Evolutionary conservation across 495 filamentous ascomycete genomes (phyloP).

Genomic region (Letharia columbiana): DNA sequence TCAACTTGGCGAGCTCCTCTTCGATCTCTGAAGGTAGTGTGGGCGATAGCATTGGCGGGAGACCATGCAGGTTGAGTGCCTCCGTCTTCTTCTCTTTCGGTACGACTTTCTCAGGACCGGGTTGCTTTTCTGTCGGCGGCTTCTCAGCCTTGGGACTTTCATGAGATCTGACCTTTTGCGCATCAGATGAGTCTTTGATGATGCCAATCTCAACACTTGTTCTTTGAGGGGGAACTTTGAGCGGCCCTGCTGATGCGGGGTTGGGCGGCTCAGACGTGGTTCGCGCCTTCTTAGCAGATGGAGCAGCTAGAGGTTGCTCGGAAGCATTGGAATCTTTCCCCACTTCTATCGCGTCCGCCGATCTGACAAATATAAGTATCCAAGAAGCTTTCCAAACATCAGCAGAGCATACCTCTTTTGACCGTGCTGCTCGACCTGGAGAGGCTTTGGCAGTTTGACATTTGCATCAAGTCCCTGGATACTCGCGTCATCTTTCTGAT

Average conservation of each 20-base stretch:
- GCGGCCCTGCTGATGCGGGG: not conserved
- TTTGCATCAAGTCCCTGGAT: slow-evolving; percentile 24
- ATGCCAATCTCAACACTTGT: not conserved
- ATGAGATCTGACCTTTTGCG: not conserved
- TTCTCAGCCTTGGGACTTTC: not conserved
- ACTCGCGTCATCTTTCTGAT: slow-evolving; percentile 18
- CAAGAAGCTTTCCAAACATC: slow-evolving; percentile 15
- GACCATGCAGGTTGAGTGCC: slow-evolving; percentile 19
- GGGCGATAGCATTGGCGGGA: slow-evolving; percentile 38
- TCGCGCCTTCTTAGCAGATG: slow-evolving; percentile 22
- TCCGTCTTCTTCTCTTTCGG: slow-evolving; percentile 28
- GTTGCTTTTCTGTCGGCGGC: slow-evolving; percentile 25
- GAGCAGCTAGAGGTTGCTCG: slow-evolving; percentile 31
- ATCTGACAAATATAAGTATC: slow-evolving; percentile 21
- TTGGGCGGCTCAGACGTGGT: slow-evolving; percentile 20
- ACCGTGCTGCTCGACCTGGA: slow-evolving; percentile 20
- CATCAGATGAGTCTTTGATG: not conserved
- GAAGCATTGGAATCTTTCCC: slow-evolving; percentile 26
- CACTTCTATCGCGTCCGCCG: slow-evolving; percentile 20
- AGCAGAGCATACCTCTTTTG: slow-evolving; percentile 25
- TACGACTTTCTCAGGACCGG: slow-evolving; percentile 36
- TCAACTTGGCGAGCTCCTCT: slow-evolving; percentile 31
- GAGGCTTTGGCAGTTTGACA: slow-evolving; percentile 20
- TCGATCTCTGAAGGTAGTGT: slow-evolving; percentile 44
- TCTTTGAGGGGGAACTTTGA: slow-evolving; percentile 2